These are phyloP conservation scores for Yamadazyma dendronema DNA, from an alignment of 1,139 yeast genomes.

Conservation along the genomic window DNA sequence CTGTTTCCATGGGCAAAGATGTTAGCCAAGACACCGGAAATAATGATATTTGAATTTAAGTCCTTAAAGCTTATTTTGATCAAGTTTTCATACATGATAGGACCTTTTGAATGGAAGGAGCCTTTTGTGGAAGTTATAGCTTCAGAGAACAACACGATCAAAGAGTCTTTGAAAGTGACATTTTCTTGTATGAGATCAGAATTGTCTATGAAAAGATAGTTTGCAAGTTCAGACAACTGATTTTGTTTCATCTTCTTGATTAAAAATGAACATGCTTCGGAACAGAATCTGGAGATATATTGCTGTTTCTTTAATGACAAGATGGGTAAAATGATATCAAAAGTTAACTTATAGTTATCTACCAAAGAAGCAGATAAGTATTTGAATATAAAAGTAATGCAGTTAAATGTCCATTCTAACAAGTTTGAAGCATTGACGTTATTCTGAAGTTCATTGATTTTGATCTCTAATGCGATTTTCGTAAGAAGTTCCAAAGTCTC, in stretches of 20 bases:
- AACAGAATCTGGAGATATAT: slow-evolving; percentile 77
- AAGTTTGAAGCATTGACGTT: slow-evolving; percentile 55
- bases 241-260: slow-evolving; percentile 64
- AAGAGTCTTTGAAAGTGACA: slow-evolving; percentile 51
- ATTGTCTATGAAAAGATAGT: slow-evolving; percentile 51
- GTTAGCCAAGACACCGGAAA: slow-evolving; percentile 59
- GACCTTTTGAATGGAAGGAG: slow-evolving; percentile 71
- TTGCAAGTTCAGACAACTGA: slow-evolving; percentile 46
- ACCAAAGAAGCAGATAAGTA: slow-evolving; percentile 68
- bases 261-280: slow-evolving; percentile 86
- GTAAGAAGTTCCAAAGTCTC: slow-evolving; percentile 52
- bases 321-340: slow-evolving; percentile 62
- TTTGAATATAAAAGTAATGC: slow-evolving; percentile 86
- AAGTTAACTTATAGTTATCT: slow-evolving; percentile 66
- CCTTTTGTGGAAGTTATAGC: slow-evolving; percentile 72
- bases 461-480: slow-evolving; percentile 45
- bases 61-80: slow-evolving; percentile 33
- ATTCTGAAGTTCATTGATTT: slow-evolving; percentile 47
- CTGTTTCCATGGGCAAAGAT: slow-evolving; percentile 61
- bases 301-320: slow-evolving; percentile 52
- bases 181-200: slow-evolving; percentile 29
- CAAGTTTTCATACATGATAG: slow-evolving; percentile 46
- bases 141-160: slow-evolving; percentile 66
- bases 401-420: slow-evolving; percentile 81
- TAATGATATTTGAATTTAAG: slow-evolving; percentile 23